phyloP scores from a whole-genome alignment of 2,329 filamentous ascomycete genomes.

The Paracoccidioides brasiliensis region DNA sequence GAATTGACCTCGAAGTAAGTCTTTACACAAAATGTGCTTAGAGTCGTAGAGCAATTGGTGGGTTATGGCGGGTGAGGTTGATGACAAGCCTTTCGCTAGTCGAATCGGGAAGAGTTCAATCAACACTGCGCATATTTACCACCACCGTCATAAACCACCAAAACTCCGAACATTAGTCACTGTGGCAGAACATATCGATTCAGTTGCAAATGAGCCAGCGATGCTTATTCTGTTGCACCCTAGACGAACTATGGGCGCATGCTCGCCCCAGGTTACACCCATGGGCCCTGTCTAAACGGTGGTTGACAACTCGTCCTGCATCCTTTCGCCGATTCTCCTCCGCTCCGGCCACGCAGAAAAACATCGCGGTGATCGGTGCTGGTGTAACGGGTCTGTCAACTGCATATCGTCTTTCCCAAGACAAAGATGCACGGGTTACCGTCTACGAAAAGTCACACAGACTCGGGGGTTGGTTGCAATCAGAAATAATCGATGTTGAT shows the following conservation, averaged over 20 bases:
- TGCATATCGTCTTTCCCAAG: constrained; percentile 61
- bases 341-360: neutral
- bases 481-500: constrained; percentile 47
- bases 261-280: neutral
- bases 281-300: neutral
- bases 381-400: constrained; percentile 71
- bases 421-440: constrained; percentile 61
- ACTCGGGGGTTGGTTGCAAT: constrained; percentile 75
- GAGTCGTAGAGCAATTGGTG: too few species aligned
- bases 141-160: neutral
- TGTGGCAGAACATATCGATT: neutral
- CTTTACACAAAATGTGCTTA: too few species aligned
- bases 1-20: too few species aligned
- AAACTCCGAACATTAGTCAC: neutral
- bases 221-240: constrained; percentile 1
- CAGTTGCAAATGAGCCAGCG: constrained; percentile 6
- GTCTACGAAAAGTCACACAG: constrained; percentile 61
- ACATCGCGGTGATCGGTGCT: constrained; percentile 55
- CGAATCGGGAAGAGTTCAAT: too few species aligned
- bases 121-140: too few species aligned
- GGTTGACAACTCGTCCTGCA: neutral
- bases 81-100: too few species aligned
- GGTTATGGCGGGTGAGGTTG: too few species aligned
- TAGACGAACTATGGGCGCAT: constrained; percentile 5
- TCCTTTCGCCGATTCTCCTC: neutral